Percentiles rank a stretch among this genome's conserved stretches.
Evolutionary conservation across 2,329 filamentous ascomycete species (phyloP).

Genomic region (Colletotrichum melonis): DNA sequence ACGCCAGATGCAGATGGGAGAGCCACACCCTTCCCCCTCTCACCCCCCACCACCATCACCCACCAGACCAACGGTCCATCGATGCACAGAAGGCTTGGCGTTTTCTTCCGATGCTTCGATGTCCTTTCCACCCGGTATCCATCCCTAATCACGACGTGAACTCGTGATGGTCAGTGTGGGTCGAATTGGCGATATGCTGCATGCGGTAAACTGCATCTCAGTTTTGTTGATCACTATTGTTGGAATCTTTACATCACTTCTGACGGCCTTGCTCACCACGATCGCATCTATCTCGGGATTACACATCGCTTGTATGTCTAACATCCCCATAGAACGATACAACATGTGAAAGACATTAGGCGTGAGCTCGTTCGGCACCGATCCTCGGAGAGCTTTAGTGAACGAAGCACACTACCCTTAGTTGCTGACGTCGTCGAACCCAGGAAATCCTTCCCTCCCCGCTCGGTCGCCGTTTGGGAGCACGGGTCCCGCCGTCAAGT

Average conservation of each 20-base stretch:
- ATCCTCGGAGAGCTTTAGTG: not conserved
- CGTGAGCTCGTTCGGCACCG: not conserved
- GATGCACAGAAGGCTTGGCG: conserved; percentile 24
- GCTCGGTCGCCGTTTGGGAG: not conserved
- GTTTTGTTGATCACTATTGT: no score
- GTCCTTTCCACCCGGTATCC: not conserved
- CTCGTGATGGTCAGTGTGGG: not conserved
- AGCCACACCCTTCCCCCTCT: not conserved
- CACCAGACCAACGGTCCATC: not conserved
- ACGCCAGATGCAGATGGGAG: not conserved
- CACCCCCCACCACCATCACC: not conserved
- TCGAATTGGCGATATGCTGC: not conserved
- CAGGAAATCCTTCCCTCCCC: not conserved
- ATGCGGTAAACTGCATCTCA: not conserved
- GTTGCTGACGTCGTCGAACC: not conserved
- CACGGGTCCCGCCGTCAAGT: conserved; percentile 3
- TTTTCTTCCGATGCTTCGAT: conserved; percentile 10
- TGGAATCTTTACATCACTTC: not conserved
- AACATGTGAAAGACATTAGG: not conserved
- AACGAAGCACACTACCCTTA: not conserved
- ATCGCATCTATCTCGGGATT: not conserved
- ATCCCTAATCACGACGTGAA: not conserved
- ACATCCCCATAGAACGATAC: not conserved
- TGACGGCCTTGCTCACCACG: not conserved
- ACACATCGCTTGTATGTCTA: not conserved